A percentile compares a stretch with the other conserved stretches of the same genome.
Conservation (phyloP, 148 eudicot species). For the Dianthus caryophyllus region DNA sequence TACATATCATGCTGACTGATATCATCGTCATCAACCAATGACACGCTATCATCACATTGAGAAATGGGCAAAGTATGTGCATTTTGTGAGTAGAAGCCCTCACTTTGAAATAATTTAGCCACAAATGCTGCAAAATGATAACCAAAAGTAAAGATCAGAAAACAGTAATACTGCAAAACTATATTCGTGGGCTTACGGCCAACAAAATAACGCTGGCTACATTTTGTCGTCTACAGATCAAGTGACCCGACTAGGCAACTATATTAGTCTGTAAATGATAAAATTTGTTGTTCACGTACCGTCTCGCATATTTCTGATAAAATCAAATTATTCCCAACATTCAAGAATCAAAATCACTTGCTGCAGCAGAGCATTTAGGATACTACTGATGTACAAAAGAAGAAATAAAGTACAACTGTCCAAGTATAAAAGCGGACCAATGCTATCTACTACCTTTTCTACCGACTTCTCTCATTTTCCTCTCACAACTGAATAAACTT, state of each 20-base stretch:
- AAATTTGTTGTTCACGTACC: neutral
- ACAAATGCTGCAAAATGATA: constrained; percentile 54
- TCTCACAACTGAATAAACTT: no score
- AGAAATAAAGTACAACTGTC: neutral
- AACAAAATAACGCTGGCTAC: neutral
- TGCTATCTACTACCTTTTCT: no score
- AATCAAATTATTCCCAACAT: neutral
- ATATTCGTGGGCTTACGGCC: neutral
- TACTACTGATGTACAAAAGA: no score
- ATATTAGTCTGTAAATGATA: neutral
- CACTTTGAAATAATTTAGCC: constrained; percentile 37
- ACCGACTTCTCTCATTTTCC: no score
- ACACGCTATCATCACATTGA: constrained; percentile 26
- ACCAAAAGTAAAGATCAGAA: neutral
- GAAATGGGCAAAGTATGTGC: constrained; percentile 36
- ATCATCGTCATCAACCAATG: constrained; percentile 33
- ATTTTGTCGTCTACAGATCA: neutral
- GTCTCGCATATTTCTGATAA: neutral
- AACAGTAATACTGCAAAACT: neutral
- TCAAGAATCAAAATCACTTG: neutral
- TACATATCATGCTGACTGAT: constrained; percentile 15
- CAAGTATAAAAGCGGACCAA: no score
- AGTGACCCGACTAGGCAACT: neutral
- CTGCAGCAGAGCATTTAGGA: neutral
- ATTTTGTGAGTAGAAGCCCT: constrained; percentile 33